Evolutionary conservation across 2,329 filamentous ascomycete species (phyloP), one percentile per base, ranked within the genome.

Genomic region (Fusarium secorum): DNA sequence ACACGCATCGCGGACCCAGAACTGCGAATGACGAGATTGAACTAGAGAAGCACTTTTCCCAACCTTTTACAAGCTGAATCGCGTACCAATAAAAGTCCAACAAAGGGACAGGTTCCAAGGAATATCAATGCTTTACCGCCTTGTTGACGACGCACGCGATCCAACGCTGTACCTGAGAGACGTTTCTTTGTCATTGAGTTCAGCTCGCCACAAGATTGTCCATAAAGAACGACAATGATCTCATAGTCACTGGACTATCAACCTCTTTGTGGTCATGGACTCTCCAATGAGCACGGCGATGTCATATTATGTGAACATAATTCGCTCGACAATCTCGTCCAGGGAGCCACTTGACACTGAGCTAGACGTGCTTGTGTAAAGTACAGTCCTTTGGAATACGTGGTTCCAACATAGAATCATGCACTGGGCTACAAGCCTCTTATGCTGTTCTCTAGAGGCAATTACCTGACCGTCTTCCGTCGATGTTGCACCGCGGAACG

Each of bases 181-280:
- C 18, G 38, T 11, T 48, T 53, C 45, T 59, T 55, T 56, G 20
- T 56, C 45, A 55, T 45, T 56, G 48, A 66, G 48, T 61, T 62
- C 39, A 58, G 18, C 58, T 60, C 30, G 54, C 22, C 35, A 52
- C 33, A 35, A 32, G 39, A 39, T 22, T 35, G 20, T 26, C 38
- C 30, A 68, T 53, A 48, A 26, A 52, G 53, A 46, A 48, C 18
- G 22, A 7, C 22, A 28, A 51, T 49, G 41, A 26, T 41, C 17
- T 56, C 42, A 45, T 48, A 33, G 17, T 18, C 26, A 32, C 11
- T 20, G 14, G 24, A 18, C 38, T 36, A 30, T 55, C 36, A 46
- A 51, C 28, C n/a, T 58, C 28, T 42, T 33, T 36, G 38, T 54
- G n/a, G 36, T 53, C 48, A 46, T 36, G 30, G 20, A 38, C 28